Evolutionary conservation across 2,329 filamentous ascomycete genomes (phyloP).

Genomic region (Alternaria sp.): DNA sequence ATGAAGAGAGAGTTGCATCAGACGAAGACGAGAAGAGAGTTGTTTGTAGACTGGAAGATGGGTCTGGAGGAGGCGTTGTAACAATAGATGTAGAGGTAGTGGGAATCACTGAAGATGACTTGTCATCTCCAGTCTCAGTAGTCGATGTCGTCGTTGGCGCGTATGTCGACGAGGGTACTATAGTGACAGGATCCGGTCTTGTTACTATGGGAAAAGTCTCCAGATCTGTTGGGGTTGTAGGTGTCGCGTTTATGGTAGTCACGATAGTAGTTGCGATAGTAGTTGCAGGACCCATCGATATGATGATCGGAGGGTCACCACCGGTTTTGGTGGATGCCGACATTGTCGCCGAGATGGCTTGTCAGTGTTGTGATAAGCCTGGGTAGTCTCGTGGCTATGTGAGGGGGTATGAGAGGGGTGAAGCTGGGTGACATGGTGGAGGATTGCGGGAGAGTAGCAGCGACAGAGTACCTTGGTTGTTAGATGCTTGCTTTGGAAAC

Average conservation of each 20-base stretch:
- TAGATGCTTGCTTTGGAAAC: not conserved
- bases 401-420: not conserved
- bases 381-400: not conserved
- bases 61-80: not conserved
- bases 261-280: not conserved
- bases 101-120: not conserved
- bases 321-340: not conserved
- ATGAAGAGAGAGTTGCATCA: not conserved
- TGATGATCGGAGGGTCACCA: not conserved
- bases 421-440: not conserved
- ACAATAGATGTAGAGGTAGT: not conserved
- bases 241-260: not conserved
- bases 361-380: not conserved
- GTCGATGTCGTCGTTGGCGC: not conserved
- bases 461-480: not conserved
- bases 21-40: not conserved
- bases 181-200: not conserved
- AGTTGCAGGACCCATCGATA: constrained; percentile 1
- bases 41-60: not conserved
- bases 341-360: not conserved
- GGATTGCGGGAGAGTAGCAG: not conserved
- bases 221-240: not conserved
- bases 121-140: not conserved
- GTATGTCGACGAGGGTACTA: not conserved
- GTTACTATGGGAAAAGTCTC: not conserved